Base-by-base conservation (phyloP, 2,329 filamentous ascomycete species). In the Sclerotinia subarctica region DNA sequence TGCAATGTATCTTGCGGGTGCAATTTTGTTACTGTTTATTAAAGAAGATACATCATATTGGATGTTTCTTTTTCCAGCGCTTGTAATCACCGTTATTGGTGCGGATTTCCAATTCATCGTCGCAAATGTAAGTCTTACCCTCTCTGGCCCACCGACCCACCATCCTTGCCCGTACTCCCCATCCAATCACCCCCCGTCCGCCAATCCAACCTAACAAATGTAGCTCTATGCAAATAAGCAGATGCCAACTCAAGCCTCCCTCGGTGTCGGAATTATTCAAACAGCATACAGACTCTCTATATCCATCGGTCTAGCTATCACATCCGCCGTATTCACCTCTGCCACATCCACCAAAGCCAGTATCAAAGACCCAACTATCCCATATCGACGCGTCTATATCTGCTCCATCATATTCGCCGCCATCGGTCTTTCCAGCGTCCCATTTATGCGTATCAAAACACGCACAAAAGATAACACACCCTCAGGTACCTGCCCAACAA, bases 41-140 rank as follows among this genome's bases (percentile, higher is more conserved):
- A 78, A 80, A 51, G 75, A 82, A 1, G 80, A 84, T 13, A 83
- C 82, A 67, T 82, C 80, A 24, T 91, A 91, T 75, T 91, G 88
- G 88, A 83, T 83, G 0, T 86, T 89, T 69, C 82, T 85, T 7
- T 91, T 91, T 74, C 87, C 88, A 0, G 83, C 83, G 0, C 77
- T 90, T 51, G 77, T 87, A 21, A 77, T 91, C 35, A 83, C 84
- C 29, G 88, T 90, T 1, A 79, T 89, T 5, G 89, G 89, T 1
- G 88, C 88, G 0, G 89, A 91, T 74, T 84, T 91, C 46, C 85
- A 90, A 68, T 91, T 90, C 76, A 90, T 90, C 69, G 88, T 91
- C 29, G 84, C 86, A 4, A 91, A 91, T 73, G 85, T 88, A 75
- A 72, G 84, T 52, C 49, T 47, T 38, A 38, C 52, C 51, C 24